Conservation (phyloP, 2,329 filamentous ascomycete species). For the Zymoseptoria pseudotritici region DNA sequence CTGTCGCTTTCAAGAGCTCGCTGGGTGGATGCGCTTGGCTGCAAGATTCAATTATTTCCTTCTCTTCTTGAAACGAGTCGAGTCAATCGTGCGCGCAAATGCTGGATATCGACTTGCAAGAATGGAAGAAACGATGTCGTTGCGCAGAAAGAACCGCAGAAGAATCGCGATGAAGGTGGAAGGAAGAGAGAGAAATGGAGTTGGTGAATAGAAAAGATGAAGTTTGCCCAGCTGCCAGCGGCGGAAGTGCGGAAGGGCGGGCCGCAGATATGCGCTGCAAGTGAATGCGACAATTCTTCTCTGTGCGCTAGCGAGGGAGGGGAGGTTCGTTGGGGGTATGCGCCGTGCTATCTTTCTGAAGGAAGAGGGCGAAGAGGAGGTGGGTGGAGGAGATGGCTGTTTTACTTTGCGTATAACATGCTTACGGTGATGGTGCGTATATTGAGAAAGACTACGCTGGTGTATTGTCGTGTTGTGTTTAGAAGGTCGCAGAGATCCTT, state of each 20-base stretch:
- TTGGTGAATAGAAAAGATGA: not conserved
- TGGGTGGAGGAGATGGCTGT: not conserved
- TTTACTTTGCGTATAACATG: too few relatives aligned
- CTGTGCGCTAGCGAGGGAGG: too few relatives aligned
- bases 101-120: too few relatives aligned
- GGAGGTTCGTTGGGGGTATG: not conserved
- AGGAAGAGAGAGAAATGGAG: not conserved
- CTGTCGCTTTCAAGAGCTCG: not conserved
- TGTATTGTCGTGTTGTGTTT: not conserved
- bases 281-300: too few relatives aligned
- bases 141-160: too few relatives aligned
- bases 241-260: not conserved
- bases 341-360: not conserved
- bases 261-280: not conserved
- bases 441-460: too few relatives aligned
- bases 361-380: not conserved
- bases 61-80: too few relatives aligned
- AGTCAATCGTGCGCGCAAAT: too few relatives aligned
- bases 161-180: too few relatives aligned
- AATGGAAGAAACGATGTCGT: too few relatives aligned
- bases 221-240: not conserved
- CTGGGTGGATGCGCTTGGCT: not conserved
- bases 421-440: not conserved
- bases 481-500: too few relatives aligned
- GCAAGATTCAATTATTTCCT: too few relatives aligned